Conservation (phyloP, 805 yeast species). For the Ogataea ramenticola region DNA sequence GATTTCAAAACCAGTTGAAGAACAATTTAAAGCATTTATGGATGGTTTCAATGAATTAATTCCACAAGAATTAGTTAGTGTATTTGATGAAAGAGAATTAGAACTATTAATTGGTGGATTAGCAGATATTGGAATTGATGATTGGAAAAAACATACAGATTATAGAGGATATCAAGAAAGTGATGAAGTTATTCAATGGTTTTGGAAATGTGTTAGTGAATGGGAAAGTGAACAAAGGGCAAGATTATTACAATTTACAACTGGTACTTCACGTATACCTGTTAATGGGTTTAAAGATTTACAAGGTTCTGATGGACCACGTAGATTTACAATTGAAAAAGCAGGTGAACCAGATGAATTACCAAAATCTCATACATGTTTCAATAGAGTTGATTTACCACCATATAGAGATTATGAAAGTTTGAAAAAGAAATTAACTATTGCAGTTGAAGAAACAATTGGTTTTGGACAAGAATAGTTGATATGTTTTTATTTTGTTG, state of each 20-base stretch:
- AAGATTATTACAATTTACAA: slow-evolving; percentile 89
- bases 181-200: slow-evolving; percentile 97
- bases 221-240: slow-evolving; percentile 98
- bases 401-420: slow-evolving; percentile 81
- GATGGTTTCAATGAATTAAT: slow-evolving; percentile 96
- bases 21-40: slow-evolving; percentile 93
- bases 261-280: slow-evolving; percentile 98
- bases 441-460: slow-evolving; percentile 98
- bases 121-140: slow-evolving; percentile 95
- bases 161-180: slow-evolving; percentile 96
- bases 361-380: slow-evolving; percentile 98
- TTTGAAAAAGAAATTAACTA: slow-evolving; percentile 80
- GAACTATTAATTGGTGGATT: slow-evolving; percentile 97
- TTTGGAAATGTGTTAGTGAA: slow-evolving; percentile 88
- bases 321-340: slow-evolving; percentile 96
- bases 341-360: slow-evolving; percentile 92
- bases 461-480: slow-evolving; percentile 94
- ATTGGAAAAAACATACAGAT: slow-evolving; percentile 98
- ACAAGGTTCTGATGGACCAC: slow-evolving; percentile 98
- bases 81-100: slow-evolving; percentile 94
- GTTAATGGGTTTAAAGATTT: slow-evolving; percentile 98
- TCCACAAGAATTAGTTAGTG: slow-evolving; percentile 94
- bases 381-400: slow-evolving; percentile 97
- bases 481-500: background rate
- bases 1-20: slow-evolving; percentile 86